Conservation (phyloP, 2,329 filamentous ascomycete genomes). For the Aureobasidium subglaciale region DNA sequence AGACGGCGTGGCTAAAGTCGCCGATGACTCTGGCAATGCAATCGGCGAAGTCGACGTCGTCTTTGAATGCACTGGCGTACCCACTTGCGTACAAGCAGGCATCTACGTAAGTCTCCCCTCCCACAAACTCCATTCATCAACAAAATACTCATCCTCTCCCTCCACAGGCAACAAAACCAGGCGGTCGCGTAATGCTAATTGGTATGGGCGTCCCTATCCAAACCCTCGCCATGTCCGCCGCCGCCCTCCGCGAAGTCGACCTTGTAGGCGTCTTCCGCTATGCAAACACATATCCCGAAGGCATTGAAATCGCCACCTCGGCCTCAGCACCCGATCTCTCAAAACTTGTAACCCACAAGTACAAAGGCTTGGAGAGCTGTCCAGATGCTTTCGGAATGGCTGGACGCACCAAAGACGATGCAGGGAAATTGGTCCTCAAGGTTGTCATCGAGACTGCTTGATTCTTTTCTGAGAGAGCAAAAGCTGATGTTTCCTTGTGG, state of each 20-base stretch:
- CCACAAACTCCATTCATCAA: neutral
- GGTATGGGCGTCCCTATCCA: conserved; percentile 75
- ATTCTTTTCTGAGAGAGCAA: neutral
- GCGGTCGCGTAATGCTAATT: conserved; percentile 67
- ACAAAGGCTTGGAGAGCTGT: conserved; percentile 56
- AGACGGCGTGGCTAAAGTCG: conserved; percentile 34
- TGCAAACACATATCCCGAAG: conserved; percentile 66
- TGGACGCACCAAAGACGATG: conserved; percentile 58
- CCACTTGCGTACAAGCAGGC: conserved; percentile 66
- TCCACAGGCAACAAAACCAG: conserved; percentile 51
- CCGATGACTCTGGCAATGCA: conserved; percentile 24
- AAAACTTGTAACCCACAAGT: conserved; percentile 67
- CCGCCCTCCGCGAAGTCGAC: conserved; percentile 67
- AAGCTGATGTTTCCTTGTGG: neutral
- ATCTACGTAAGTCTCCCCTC: conserved; percentile 50
- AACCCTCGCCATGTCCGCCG: conserved; percentile 64
- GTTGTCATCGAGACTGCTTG: conserved; percentile 49
- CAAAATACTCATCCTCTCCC: neutral
- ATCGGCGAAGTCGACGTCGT: conserved; percentile 57
- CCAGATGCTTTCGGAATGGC: conserved; percentile 64
- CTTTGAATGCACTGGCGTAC: conserved; percentile 73
- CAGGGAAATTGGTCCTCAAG: conserved; percentile 64
- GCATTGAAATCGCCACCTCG: conserved; percentile 53
- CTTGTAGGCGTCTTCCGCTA: conserved; percentile 74
- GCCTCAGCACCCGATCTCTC: conserved; percentile 55